Evolutionary conservation across 1,284 basidiomycete species (phyloP), one percentile per base, ranked within the genome.

Genomic region (Ustilago shanxiensis): DNA sequence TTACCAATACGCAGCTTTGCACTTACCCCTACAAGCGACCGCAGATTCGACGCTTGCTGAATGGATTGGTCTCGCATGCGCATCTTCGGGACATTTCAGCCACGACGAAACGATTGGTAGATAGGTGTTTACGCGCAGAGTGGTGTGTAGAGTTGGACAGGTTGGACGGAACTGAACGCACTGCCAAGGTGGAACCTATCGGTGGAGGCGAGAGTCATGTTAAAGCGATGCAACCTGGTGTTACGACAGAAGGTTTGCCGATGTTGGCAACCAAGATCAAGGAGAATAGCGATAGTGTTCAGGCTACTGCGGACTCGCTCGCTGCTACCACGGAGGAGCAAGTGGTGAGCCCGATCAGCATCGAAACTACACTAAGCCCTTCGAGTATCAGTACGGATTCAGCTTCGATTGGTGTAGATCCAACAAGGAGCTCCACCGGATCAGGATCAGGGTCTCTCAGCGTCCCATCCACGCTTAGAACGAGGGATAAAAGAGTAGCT

Each of bases 1-100:
- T 99, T 28, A 95, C 93, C 18, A 94, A 94, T 85, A 99, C 97
- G 0, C 97, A 99, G 86, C 89, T 99, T 7, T 91, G 92, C 35
- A 88, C 81, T 88, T 62, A 89, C 71, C 92, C 94, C 0, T 98
- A 99, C 89, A 99, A 99, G 86, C 92, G 95, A 5, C 89, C 92
- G 0, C 93, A 97, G 85, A 93, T 99, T 74, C 91, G 93, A 13
- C 90, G 91, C 49, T 89, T 93, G 6, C 89, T 99, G n/a, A 91
- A 94, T 77, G 92, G 90, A 0, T 89, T 98, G 26, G 89, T 93
- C 44, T 89, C 91, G 57, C 90, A 95, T 79, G 89, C 91, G 3
- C 89, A 91, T 58, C 92, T 98, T 66, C 90, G 92, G 31, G 80
- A 83, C 10, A 78, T 83, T 33, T 92, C 91, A 67, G 87, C 93